Evolutionary conservation across 2,329 filamentous ascomycete species (phyloP).

Genomic region (Alternaria sp.): DNA sequence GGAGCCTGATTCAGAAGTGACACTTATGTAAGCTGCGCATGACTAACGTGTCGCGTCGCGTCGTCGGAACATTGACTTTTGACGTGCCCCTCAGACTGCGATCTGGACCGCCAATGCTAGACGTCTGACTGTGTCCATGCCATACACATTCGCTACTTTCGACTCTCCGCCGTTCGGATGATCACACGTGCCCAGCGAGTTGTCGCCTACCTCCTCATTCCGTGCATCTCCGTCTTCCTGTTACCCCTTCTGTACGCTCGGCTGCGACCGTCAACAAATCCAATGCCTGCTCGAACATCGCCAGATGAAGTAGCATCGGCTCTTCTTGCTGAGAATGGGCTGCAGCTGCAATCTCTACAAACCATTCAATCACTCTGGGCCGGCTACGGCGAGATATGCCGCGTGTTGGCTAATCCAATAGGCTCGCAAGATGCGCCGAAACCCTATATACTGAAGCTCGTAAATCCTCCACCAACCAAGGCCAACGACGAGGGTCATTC

Average conservation of each 20-base stretch:
- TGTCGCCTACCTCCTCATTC: conserved; percentile 5
- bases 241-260: not conserved
- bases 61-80: not conserved
- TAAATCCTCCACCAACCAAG: conserved; percentile 60
- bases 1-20: not conserved
- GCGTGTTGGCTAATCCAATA: conserved; percentile 55
- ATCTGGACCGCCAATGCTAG: not conserved
- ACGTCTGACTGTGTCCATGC: not conserved
- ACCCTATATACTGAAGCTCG: conserved; percentile 66
- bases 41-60: not conserved
- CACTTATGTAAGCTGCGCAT: not conserved
- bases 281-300: conserved; percentile 51
- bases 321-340: conserved; percentile 36
- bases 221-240: conserved; percentile 1
- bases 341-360: conserved; percentile 34
- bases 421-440: conserved; percentile 22
- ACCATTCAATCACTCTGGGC: conserved; percentile 57
- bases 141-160: not conserved
- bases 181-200: not conserved
- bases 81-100: not conserved
- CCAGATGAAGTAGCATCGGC: conserved; percentile 34
- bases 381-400: conserved; percentile 64
- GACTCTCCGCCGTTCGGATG: conserved; percentile 4
- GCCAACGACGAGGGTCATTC: conserved; percentile 66
- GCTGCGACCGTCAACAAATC: not conserved